Percentiles rank a stretch among this genome's conserved stretches.
Evolutionary conservation across 768 basidiomycete species (phyloP).

Genomic region (Hygrocybe punicea): DNA sequence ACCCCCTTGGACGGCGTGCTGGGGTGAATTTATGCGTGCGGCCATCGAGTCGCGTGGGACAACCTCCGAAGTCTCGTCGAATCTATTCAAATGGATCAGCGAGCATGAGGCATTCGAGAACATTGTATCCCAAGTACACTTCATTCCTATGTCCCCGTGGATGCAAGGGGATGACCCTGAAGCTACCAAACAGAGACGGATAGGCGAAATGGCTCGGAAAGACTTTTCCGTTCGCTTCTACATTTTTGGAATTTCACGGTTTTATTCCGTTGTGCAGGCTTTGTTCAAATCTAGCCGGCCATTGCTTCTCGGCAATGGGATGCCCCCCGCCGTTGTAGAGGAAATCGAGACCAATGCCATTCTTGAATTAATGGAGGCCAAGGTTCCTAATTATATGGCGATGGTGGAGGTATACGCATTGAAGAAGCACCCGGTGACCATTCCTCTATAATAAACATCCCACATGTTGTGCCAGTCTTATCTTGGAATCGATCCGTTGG

Average conservation of each 20-base stretch:
- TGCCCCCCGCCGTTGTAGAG: slow-evolving; percentile 51
- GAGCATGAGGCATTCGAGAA: slow-evolving; percentile 57
- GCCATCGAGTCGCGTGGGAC: slow-evolving; percentile 60
- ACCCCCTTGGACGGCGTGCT: slow-evolving; percentile 60
- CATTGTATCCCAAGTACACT: slow-evolving; percentile 54
- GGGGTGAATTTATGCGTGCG: slow-evolving; percentile 52
- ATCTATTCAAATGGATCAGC: slow-evolving; percentile 54
- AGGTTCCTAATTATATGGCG: not conserved
- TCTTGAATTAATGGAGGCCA: slow-evolving; percentile 49
- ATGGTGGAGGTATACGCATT: not conserved
- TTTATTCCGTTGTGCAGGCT: slow-evolving; percentile 36
- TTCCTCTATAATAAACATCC: no score
- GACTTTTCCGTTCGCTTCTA: slow-evolving; percentile 49
- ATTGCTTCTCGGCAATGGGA: slow-evolving; percentile 60
- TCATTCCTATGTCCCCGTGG: slow-evolving; percentile 60
- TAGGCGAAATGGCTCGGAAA: slow-evolving; percentile 50
- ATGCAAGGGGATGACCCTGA: slow-evolving; percentile 37
- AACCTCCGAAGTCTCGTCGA: slow-evolving; percentile 55
- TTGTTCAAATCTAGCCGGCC: slow-evolving; percentile 68
- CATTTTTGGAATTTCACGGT: not conserved
- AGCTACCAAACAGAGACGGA: slow-evolving; percentile 20
- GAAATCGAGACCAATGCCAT: slow-evolving; percentile 50
- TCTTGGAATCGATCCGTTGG: no score
- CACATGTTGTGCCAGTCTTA: no score
- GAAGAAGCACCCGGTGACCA: not conserved